Base-by-base conservation (phyloP, 1,284 basidiomycete genomes). In the Ceratobasidium sp. region DNA sequence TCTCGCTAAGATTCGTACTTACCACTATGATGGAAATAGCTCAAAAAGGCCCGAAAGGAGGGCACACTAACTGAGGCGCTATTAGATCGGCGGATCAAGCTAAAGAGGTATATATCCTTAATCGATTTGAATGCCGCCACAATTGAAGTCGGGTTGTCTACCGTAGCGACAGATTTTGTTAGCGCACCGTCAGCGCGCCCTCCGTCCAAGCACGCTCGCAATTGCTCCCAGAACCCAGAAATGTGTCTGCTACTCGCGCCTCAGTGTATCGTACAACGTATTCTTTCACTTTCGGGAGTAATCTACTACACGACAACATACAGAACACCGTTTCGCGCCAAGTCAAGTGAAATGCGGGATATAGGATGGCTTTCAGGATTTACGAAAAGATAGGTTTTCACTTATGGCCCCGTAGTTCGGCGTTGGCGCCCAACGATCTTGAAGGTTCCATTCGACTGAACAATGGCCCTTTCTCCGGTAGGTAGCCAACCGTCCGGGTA, bases 31-130 rank as follows among this genome's bases (percentile, higher is more conserved):
- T 58, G 25, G 33, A 71, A 4, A n/a, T 70, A 92, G 84, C 82
- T 98, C 64, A 94, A 93, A 77, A 85, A 84, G 69, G 94, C 94
- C 13, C 83, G 84, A 71, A 90, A 94, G 77, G 93, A 97, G 72
- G 95, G 95, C 1, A 84, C 90, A 39, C 77, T 97, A 16, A 88
- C 91, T 0, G 95, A 98, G 77, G 91, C 91, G 2, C 79, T 98
- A 79, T 82, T 98, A 53, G 93, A 98, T 75, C 85, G 94, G 29
- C 83, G 95, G 68, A 82, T 91, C 6, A 96, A 96, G 76, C 82
- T 97, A 70, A 98, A 98, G 80, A 96, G 93, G 94, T 91, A 69
- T 53, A 82, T 78, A 41, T 41, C 16, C 42, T 21, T 6, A 6
- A 29, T 19, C 27, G 30, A 9, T 30, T 19, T 36, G 19, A 19